Percentiles rank a stretch among this genome's conserved stretches.
phyloP scores from a whole-genome alignment of 768 basidiomycete species.

The Podaxis rugospora region DNA sequence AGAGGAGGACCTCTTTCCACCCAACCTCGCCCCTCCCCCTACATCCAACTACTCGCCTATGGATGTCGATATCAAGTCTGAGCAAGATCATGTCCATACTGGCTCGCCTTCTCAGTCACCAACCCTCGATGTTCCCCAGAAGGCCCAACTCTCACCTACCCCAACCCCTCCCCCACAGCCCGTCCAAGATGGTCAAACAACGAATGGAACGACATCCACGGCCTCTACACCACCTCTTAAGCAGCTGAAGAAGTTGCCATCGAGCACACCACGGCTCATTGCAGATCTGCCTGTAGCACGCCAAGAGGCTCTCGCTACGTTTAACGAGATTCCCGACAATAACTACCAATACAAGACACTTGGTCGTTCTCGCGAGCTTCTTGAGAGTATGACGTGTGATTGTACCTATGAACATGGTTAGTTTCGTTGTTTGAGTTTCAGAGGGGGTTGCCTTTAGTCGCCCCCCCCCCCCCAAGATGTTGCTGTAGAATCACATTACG shows the following conservation, averaged over 20 bases:
- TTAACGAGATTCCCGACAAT: conserved; percentile 70
- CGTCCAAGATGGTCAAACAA: conserved; percentile 14
- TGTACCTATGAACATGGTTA: conserved; percentile 80
- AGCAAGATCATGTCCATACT: conserved; percentile 14
- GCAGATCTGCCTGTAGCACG: conserved; percentile 76
- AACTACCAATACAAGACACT: conserved; percentile 85
- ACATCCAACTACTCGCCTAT: conserved; percentile 22
- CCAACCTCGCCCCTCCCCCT: conserved; percentile 21
- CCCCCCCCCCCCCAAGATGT: background rate
- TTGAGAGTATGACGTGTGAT: conserved; percentile 96
- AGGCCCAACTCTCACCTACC: conserved; percentile 26
- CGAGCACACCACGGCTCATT: conserved; percentile 61
- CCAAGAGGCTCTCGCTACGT: conserved; percentile 65
- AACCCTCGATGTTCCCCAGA: conserved; percentile 28
- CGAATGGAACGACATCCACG: conserved; percentile 29
- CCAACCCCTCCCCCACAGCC: conserved; percentile 28
- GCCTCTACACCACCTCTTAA: conserved; percentile 36
- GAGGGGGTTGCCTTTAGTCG: background rate
- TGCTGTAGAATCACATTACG: background rate
- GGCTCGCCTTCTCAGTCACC: conserved; percentile 29
- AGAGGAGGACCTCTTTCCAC: conserved; percentile 23
- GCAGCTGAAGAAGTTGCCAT: conserved; percentile 23
- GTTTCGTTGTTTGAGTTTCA: conserved; percentile 29
- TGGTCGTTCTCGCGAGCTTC: conserved; percentile 82
- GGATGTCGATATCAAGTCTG: conserved; percentile 29